A percentile compares a stretch with the other conserved stretches of the same genome.
Conservation (phyloP, 345 rosid genomes). For the Firmiana major region DNA sequence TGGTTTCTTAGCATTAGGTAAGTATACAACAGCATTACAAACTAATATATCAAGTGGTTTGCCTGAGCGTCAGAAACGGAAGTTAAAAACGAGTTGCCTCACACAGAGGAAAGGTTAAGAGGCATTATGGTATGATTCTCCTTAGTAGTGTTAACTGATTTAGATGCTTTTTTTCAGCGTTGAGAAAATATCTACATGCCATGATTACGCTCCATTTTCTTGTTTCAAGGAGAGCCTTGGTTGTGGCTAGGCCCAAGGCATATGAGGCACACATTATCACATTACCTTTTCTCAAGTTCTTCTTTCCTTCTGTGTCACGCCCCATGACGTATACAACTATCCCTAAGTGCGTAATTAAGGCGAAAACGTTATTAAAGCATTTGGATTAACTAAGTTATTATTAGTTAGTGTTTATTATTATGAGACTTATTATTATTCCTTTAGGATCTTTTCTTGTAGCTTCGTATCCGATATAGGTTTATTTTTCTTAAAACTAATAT, state of each 20-base stretch:
- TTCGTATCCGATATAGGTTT: no score
- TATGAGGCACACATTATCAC: constrained; percentile 79
- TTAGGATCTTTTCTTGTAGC: no score
- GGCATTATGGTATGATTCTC: constrained; percentile 82
- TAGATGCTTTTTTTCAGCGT: constrained; percentile 15
- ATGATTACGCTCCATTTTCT: constrained; percentile 85
- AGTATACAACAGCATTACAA: constrained; percentile 89
- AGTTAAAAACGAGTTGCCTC: constrained; percentile 69
- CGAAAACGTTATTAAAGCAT: no score
- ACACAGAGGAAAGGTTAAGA: constrained; percentile 88
- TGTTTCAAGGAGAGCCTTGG: constrained; percentile 75
- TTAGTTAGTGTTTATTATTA: no score
- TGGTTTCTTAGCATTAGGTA: constrained; percentile 85
- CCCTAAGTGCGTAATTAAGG: no score
- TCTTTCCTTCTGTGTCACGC: constrained; percentile 68
- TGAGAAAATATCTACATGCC: constrained; percentile 82
- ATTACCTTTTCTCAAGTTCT: constrained; percentile 66
- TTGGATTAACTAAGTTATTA: no score
- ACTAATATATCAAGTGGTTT: constrained; percentile 73
- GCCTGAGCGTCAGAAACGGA: constrained; percentile 52
- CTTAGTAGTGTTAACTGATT: constrained; percentile 23
- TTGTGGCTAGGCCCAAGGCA: constrained; percentile 74
- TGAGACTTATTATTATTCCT: no score
- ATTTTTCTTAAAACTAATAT: no score
- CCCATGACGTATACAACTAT: no score